These are phyloP conservation scores for Penicillium bovifimosum DNA, from an alignment of 495 filamentous ascomycete genomes.

Conservation along the genomic window DNA sequence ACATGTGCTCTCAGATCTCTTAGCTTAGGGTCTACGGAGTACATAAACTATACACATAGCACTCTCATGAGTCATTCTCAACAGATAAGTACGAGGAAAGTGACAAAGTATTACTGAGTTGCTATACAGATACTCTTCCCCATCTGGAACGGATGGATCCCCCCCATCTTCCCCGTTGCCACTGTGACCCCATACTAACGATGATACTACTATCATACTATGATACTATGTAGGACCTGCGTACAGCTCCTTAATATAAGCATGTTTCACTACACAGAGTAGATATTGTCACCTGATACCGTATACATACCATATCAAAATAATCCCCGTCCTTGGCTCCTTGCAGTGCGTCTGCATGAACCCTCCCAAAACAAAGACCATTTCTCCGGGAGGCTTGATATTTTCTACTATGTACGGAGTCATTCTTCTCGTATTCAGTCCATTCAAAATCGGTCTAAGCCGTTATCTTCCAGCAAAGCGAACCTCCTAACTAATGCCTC, in stretches of 20 bases:
- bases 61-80: too few relatives aligned
- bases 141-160: slow-evolving; percentile 5
- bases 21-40: not conserved
- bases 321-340: slow-evolving; percentile 12
- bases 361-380: slow-evolving; percentile 1
- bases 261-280: too few relatives aligned
- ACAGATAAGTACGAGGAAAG: too few relatives aligned
- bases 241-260: not conserved
- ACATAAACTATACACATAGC: too few relatives aligned
- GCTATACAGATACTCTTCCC: not conserved
- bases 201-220: too few relatives aligned
- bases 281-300: too few relatives aligned
- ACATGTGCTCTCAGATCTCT: slow-evolving; percentile 2
- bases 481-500: too few relatives aligned
- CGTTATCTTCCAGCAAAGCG: not conserved
- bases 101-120: too few relatives aligned
- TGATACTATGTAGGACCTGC: too few relatives aligned
- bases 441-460: not conserved
- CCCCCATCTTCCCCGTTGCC: slow-evolving; percentile 10
- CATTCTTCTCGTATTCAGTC: not conserved
- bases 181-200: not conserved
- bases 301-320: too few relatives aligned
- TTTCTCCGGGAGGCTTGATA: slow-evolving; percentile 13
- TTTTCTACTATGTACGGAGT: slow-evolving; percentile 6
- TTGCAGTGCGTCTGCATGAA: slow-evolving; percentile 18